Conservation (phyloP, 148 eudicot species). For the Dianthus caryophyllus region DNA sequence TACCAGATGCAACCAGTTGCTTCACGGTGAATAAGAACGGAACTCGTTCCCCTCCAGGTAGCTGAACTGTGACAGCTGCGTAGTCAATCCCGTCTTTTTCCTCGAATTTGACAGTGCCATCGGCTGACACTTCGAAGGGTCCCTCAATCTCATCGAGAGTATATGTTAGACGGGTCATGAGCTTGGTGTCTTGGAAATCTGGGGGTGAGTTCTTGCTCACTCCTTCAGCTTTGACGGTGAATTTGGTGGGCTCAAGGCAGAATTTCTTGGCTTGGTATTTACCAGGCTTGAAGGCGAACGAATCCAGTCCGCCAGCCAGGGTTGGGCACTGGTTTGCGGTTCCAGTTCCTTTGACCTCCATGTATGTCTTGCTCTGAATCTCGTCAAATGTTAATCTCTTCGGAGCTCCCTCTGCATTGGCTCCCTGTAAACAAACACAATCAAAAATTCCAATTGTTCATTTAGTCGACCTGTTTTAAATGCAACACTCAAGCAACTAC, state of each 20-base stretch:
- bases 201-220: slow-evolving; percentile 71
- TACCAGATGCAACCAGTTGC: slow-evolving; percentile 91
- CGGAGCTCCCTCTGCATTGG: slow-evolving; percentile 78
- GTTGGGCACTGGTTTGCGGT: slow-evolving; percentile 99
- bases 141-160: slow-evolving; percentile 98
- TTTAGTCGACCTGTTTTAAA: not conserved
- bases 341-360: slow-evolving; percentile 94
- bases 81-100: slow-evolving; percentile 99
- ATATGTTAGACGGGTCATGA: slow-evolving; percentile 96
- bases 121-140: slow-evolving; percentile 74
- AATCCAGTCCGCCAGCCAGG: slow-evolving; percentile 55
- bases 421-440: slow-evolving; percentile 51
- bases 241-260: slow-evolving; percentile 92
- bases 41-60: slow-evolving; percentile 97
- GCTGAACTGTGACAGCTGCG: slow-evolving; percentile 96
- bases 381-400: slow-evolving; percentile 87
- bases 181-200: slow-evolving; percentile 94
- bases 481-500: not conserved
- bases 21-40: slow-evolving; percentile 93
- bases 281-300: slow-evolving; percentile 82
- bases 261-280: slow-evolving; percentile 88
- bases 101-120: slow-evolving; percentile 82
- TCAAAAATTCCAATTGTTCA: not conserved
- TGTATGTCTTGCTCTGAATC: slow-evolving; percentile 92
- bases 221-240: slow-evolving; percentile 89